Conservation (phyloP, 2,329 filamentous ascomycete species). For the Lasiodiplodia sp. region DNA sequence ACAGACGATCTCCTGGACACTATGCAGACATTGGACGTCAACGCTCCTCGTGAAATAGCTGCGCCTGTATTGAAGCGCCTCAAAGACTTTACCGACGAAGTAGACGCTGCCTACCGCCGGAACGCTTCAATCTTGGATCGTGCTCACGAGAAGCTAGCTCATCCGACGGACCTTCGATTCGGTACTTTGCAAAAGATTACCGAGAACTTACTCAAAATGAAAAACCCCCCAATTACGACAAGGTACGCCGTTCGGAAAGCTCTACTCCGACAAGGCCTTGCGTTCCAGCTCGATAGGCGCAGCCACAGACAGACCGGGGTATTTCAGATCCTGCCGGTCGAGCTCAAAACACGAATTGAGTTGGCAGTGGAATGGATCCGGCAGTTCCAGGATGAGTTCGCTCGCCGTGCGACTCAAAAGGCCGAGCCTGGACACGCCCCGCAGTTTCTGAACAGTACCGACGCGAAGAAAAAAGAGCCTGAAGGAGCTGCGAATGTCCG, state of each 20-base stretch:
- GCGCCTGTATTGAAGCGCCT: constrained; percentile 54
- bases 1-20: constrained; percentile 44
- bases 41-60: constrained; percentile 56
- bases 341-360: constrained; percentile 62
- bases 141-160: constrained; percentile 57
- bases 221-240: constrained; percentile 54
- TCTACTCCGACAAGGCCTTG: constrained; percentile 66
- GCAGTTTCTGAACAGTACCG: too few species aligned
- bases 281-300: constrained; percentile 64
- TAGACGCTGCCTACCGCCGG: constrained; percentile 57
- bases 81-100: constrained; percentile 51
- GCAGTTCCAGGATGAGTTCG: constrained; percentile 59
- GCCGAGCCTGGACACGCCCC: too few species aligned
- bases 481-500: constrained; percentile 41
- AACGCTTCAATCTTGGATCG: constrained; percentile 57
- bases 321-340: constrained; percentile 67
- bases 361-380: constrained; percentile 62
- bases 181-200: constrained; percentile 58
- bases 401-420: constrained; percentile 31
- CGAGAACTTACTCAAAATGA: constrained; percentile 48
- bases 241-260: constrained; percentile 76
- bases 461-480: neutral
- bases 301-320: constrained; percentile 62
- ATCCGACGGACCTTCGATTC: constrained; percentile 53
- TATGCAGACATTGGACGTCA: constrained; percentile 46